phyloP scores from a whole-genome alignment of 1,284 basidiomycete genomes.

The Irpex sp. region DNA sequence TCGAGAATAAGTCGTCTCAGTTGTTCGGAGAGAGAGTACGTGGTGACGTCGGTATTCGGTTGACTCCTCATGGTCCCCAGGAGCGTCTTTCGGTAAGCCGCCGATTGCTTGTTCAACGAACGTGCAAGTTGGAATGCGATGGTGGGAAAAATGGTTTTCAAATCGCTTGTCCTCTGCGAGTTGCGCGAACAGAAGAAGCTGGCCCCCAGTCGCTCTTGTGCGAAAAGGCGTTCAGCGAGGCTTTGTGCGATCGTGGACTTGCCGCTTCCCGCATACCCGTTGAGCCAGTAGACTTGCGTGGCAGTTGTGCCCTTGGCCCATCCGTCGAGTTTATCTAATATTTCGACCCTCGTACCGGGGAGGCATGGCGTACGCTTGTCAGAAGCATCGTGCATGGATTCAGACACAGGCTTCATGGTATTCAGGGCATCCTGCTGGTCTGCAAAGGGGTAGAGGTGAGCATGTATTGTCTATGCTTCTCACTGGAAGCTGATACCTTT shows the following conservation, averaged over 20 bases:
- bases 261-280: conserved; percentile 15
- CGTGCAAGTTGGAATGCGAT: conserved; percentile 23
- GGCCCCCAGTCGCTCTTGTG: conserved; percentile 16
- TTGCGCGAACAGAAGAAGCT: conserved; percentile 24
- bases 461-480: too few species aligned
- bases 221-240: not conserved
- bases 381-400: too few species aligned
- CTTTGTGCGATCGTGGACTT: conserved; percentile 18
- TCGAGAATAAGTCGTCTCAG: conserved; percentile 7
- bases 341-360: not conserved
- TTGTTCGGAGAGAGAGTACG: not conserved
- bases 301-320: not conserved
- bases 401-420: too few species aligned
- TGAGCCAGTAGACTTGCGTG: conserved; percentile 11
- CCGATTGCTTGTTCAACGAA: not conserved
- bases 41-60: not conserved
- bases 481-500: too few species aligned
- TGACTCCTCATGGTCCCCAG: not conserved
- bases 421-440: too few species aligned
- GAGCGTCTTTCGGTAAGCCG: not conserved
- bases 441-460: too few species aligned
- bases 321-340: not conserved
- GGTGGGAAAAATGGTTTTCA: conserved; percentile 21
- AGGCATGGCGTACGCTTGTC: not conserved
- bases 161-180: conserved; percentile 10